A percentile compares a stretch with the other conserved stretches of the same genome.
Evolutionary conservation across 129 eudicot genomes (phyloP).

Genomic region (Pulicaria dysenterica): DNA sequence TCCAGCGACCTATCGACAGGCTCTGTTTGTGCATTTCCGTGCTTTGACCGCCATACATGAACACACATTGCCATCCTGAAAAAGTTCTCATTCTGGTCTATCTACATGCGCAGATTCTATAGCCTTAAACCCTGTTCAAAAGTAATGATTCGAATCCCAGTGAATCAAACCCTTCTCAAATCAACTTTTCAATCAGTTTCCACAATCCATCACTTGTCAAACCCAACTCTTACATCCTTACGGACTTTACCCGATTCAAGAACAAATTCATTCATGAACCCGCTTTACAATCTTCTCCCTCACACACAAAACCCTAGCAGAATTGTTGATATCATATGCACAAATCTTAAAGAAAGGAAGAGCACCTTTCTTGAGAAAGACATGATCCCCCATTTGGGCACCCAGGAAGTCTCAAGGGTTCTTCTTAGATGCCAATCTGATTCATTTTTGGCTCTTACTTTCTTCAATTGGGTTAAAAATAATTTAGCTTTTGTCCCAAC

Average conservation of each 20-base stretch:
- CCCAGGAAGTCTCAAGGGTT: constrained; percentile 54
- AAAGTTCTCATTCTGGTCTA: no score
- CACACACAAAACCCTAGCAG: constrained; percentile 73
- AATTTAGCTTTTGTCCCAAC: constrained; percentile 49
- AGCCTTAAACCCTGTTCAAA: no score
- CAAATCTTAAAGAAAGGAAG: constrained; percentile 48
- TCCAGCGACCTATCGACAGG: no score
- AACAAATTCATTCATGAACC: constrained; percentile 41
- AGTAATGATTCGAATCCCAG: not conserved
- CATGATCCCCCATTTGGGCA: constrained; percentile 56
- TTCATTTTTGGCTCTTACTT: constrained; percentile 57
- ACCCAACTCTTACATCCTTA: constrained; percentile 40
- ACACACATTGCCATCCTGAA: no score
- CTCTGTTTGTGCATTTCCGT: no score
- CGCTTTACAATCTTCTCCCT: constrained; percentile 71
- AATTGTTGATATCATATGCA: constrained; percentile 58
- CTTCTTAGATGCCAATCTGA: constrained; percentile 78
- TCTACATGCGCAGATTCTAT: no score
- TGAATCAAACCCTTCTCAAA: constrained; percentile 22
- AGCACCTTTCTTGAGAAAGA: constrained; percentile 36
- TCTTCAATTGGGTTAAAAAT: constrained; percentile 69
- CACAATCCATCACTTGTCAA: constrained; percentile 23
- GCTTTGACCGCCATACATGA: no score
- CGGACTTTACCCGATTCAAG: constrained; percentile 27
- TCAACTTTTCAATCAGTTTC: constrained; percentile 16